Conservation (phyloP, 768 basidiomycete genomes). For the Boletus rubroflammeus region DNA sequence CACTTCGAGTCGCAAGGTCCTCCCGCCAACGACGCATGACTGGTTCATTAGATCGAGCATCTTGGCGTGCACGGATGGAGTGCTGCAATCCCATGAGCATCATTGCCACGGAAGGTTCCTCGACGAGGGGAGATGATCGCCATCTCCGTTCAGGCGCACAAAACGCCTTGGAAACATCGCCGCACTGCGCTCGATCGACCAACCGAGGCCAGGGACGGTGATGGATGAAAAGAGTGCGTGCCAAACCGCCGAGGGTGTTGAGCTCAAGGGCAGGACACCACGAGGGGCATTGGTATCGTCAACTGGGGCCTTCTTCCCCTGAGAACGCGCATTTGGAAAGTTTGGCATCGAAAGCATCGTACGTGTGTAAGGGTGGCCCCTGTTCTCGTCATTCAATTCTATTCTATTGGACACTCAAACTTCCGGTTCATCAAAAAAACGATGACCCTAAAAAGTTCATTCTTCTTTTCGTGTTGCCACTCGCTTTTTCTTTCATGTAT, state of each 20-base stretch:
- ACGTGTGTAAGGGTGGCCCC: constrained; percentile 2
- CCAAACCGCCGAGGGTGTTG: constrained; percentile 6
- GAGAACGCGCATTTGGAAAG: constrained; percentile 22
- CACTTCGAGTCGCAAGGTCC: background rate
- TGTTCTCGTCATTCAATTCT: constrained; percentile 10
- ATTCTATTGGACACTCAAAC: background rate
- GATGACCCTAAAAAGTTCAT: constrained; percentile 11
- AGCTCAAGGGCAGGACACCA: constrained; percentile 23
- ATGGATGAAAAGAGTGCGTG: constrained; percentile 10
- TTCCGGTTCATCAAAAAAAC: constrained; percentile 4
- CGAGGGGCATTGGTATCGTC: constrained; percentile 15
- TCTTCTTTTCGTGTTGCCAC: constrained; percentile 3
- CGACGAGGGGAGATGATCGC: constrained; percentile 1
- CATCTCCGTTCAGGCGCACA: constrained; percentile 2
- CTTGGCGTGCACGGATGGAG: constrained; percentile 3
- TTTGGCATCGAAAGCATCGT: constrained; percentile 24
- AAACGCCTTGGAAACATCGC: constrained; percentile 3
- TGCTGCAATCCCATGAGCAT: constrained; percentile 4
- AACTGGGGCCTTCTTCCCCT: constrained; percentile 6
- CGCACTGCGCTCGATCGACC: background rate
- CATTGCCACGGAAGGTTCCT: constrained; percentile 4
- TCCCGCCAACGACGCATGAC: constrained; percentile 6
- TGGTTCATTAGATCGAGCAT: background rate
- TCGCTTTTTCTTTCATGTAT: constrained; percentile 24
- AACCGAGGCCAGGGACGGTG: constrained; percentile 8